Base-by-base conservation (phyloP, 2,329 filamentous ascomycete species). In the Helicocarpus griseus region DNA sequence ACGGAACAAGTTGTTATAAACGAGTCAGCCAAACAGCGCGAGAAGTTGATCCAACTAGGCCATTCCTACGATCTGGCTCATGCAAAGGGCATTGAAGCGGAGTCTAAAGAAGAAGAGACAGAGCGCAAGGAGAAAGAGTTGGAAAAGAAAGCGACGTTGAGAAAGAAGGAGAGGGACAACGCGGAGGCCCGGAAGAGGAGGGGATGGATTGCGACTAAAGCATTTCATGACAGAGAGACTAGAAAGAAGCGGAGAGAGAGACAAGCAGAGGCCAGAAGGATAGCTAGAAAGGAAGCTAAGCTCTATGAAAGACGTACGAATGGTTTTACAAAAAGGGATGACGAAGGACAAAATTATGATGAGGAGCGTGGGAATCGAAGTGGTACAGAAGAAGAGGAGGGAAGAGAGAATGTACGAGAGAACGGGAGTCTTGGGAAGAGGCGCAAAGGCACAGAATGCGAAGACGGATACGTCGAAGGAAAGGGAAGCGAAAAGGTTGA, bases 1-100 rank as follows among this genome's bases (percentile, higher is more conserved):
- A 78, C 86, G 14, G 83, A 89, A 56, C 78, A 88, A 35, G 81
- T 86, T 1, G 79, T 91, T 22, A 78, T 80, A 47, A 73, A 76
- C 6, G 79, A 82, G 51, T 86, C 82, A 51, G 79, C 80, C 49
- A 72, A 72, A 2, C 69, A 73, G 33, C 81, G 87, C 24, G 86
- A 89, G 59, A 94, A 94, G 66, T 76, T 94, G 1, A 67, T 73
- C 1, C 71, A 73, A 51, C 69, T 73, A 22, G 72, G 72, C 5
- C 65, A 73, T 3, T 70, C 70, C 2, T 74, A 74, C 51, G 72
- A 74, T 50, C 60, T 74, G 6, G 72, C 72, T 2, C 70, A 74
- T 49, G 68, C 70, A 0, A 74, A 74, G 58, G 71, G 69, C 4
- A 60, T 65, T 0, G 60, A 65, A n/a, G 55, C 64, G 47, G 51